Evolutionary conservation across 768 basidiomycete genomes (phyloP).

Genomic region (Russula lepida): DNA sequence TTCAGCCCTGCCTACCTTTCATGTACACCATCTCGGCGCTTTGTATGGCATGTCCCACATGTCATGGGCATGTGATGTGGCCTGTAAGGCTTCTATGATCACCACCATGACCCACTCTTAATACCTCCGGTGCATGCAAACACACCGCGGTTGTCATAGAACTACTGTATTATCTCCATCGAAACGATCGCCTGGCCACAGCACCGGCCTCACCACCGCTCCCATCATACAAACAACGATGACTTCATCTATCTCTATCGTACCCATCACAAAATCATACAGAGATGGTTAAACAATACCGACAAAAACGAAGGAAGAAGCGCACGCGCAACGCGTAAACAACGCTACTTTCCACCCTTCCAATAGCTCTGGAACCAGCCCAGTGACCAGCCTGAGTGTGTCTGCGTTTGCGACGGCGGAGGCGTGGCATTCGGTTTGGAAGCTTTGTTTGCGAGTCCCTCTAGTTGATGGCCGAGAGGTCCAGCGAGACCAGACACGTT

Average conservation of each 20-base stretch:
- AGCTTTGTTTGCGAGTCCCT: not conserved
- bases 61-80: too few species aligned
- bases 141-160: too few species aligned
- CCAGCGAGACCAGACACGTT: not conserved
- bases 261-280: not conserved
- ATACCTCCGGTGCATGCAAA: too few species aligned
- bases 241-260: not conserved
- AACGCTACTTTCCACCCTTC: not conserved
- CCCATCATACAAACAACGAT: not conserved
- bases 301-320: not conserved
- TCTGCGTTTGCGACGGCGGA: not conserved
- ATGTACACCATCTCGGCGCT: too few species aligned
- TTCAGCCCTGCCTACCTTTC: too few species aligned
- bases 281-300: too few species aligned
- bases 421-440: not conserved
- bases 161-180: too few species aligned
- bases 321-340: not conserved
- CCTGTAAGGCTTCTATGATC: too few species aligned
- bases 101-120: too few species aligned
- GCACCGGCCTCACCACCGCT: not conserved
- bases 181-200: too few species aligned
- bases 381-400: not conserved
- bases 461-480: too few species aligned
- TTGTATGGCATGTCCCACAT: too few species aligned
- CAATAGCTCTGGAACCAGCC: not conserved